Conservation (phyloP, 2,329 filamentous ascomycete genomes). For the Malbranchea zuffiana region DNA sequence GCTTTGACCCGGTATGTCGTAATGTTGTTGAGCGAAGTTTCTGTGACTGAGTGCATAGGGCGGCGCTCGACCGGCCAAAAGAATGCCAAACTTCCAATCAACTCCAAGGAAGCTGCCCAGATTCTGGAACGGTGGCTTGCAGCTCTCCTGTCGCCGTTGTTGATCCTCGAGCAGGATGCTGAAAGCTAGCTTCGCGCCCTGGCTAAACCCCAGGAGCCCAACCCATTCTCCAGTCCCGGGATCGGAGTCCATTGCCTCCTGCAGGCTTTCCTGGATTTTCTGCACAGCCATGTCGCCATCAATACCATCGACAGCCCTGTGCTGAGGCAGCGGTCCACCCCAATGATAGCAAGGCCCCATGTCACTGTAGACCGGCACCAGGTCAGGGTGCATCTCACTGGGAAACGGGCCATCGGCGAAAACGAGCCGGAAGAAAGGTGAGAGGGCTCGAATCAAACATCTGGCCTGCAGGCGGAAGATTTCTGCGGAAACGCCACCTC, state of each 20-base stretch:
- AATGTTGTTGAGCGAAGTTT: too few relatives aligned
- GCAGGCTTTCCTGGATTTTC: constrained; percentile 36
- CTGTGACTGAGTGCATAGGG: too few relatives aligned
- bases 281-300: constrained; percentile 35
- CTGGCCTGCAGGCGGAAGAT: constrained; percentile 62
- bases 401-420: constrained; percentile 61
- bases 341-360: constrained; percentile 56
- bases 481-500: constrained; percentile 60
- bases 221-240: constrained; percentile 48
- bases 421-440: constrained; percentile 54
- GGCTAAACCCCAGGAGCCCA: constrained; percentile 54
- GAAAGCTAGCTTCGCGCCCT: constrained; percentile 52
- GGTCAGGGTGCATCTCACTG: constrained; percentile 46
- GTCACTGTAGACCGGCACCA: constrained; percentile 54
- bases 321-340: constrained; percentile 35
- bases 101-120: too few relatives aligned
- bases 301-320: constrained; percentile 27
- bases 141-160: not conserved
- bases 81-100: too few relatives aligned
- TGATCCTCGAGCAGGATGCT: constrained; percentile 41
- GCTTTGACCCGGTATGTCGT: too few relatives aligned
- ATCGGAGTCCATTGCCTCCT: constrained; percentile 31
- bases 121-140: too few relatives aligned
- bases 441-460: constrained; percentile 40
- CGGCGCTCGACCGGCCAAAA: too few relatives aligned